These are phyloP conservation scores for Penicillium aurantiogriseum DNA, from an alignment of 2,329 filamentous ascomycete species.

Conservation along the genomic window DNA sequence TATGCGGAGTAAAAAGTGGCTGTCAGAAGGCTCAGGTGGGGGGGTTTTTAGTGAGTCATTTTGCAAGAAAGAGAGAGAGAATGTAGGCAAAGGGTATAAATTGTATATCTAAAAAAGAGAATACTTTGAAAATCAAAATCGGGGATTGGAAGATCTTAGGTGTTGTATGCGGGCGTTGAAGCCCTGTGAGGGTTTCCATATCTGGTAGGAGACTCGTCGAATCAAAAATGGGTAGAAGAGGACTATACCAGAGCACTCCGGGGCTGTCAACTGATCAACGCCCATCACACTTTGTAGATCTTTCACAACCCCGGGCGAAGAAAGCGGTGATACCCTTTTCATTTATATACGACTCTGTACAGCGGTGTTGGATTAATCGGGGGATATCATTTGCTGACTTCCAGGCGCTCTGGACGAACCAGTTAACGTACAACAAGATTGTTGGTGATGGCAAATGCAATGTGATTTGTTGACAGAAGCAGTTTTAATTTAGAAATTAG, in stretches of 20 bases:
- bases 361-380: not conserved
- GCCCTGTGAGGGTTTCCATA: not conserved
- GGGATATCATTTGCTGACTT: conserved; percentile 1
- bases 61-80: not conserved
- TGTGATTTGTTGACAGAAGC: conserved; percentile 7
- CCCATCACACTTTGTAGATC: not conserved
- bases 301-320: not conserved
- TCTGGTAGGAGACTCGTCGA: not conserved
- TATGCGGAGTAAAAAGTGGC: conserved; percentile 36
- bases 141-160: not conserved
- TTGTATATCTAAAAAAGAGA: not conserved
- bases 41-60: not conserved
- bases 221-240: not conserved
- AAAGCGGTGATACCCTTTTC: conserved; percentile 1
- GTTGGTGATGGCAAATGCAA: conserved; percentile 11
- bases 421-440: conserved; percentile 8
- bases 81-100: not conserved
- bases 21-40: not conserved
- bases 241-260: not conserved
- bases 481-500: conserved; percentile 4
- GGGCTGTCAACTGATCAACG: not conserved
- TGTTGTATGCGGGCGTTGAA: conserved; percentile 2
- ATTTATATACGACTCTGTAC: not conserved
- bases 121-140: conserved; percentile 25
- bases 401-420: conserved; percentile 10